Evolutionary conservation across 768 basidiomycete species (phyloP), one percentile per base, ranked within the genome.

Genomic region (Aureoboletus auriporus): DNA sequence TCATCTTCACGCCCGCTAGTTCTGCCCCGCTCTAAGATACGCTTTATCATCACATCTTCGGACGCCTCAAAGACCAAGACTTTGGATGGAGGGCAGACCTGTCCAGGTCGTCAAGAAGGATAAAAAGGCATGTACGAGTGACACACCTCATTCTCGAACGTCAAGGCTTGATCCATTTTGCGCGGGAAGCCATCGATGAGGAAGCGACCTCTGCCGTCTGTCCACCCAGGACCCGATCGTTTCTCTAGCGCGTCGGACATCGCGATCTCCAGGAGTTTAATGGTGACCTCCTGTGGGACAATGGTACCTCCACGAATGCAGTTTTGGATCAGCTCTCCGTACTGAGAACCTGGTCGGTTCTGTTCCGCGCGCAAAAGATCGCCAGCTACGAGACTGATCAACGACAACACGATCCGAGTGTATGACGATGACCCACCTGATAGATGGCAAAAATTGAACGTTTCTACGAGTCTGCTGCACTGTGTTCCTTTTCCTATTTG

Each of bases 171-270:
- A 65, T 99, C 96, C 93, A 98, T 93, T 75, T 98, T 93, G 52
- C 95, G 80, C 46, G 95, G 96, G 71, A 98, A 98, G 1, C 95
- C 96, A 54, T 99, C 95, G 53, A 99, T 84, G 58, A 98, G 76
- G 75, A 98, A 99, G 39, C 92, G 83, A 30, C 90, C 91, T 44
- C 70, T 72, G 23, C 86, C 89, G 29, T 79, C 71, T 8, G 65
- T 67, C 92, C 91, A 93, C 17, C 79, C 83, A 7, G 75, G 70
- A 10, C 73, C 72, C 0, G 68, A 48, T 42, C 63, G 67, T 16
- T 59, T 58, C 60, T 77, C 69, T 29, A 93, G 64, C 11, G 79
- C 80, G 35, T 69, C 78, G 20, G 65, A 60, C 89, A 99, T 98
- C 8, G 95, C 93, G 62, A 88, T 93, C 74, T 95, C 83, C 55